phyloP scores from a whole-genome alignment of 2,329 filamentous ascomycete species.

The Alternaria rosae region DNA sequence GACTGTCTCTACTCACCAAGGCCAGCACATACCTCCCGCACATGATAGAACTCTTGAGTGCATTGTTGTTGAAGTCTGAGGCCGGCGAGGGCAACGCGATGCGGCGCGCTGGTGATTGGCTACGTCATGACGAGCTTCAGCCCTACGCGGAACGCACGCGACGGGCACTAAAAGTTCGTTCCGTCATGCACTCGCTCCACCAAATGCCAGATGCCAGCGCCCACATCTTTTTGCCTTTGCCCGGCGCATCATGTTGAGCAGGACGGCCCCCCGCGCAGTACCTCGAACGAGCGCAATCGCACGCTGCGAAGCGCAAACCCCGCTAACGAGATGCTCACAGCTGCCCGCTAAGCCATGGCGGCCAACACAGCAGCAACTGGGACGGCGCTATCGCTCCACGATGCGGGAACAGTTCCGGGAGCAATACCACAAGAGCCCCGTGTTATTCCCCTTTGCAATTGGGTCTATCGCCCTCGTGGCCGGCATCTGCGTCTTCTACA shows the following conservation, averaged over 20 bases:
- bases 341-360: slow-evolving; percentile 35
- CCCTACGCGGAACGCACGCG: slow-evolving; percentile 37
- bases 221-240: slow-evolving; percentile 22
- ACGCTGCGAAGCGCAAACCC: slow-evolving; percentile 35
- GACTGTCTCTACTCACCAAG: slow-evolving; percentile 57
- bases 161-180: slow-evolving; percentile 36
- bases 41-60: slow-evolving; percentile 61
- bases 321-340: slow-evolving; percentile 27
- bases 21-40: slow-evolving; percentile 73
- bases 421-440: slow-evolving; percentile 50
- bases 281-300: slow-evolving; percentile 29
- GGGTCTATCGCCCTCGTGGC: slow-evolving; percentile 49
- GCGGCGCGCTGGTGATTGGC: slow-evolving; percentile 36
- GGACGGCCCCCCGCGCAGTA: slow-evolving; percentile 39
- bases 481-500: slow-evolving; percentile 51
- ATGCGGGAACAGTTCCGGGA: slow-evolving; percentile 37
- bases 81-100: slow-evolving; percentile 14
- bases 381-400: slow-evolving; percentile 38
- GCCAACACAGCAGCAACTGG: slow-evolving; percentile 34
- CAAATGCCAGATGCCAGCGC: slow-evolving; percentile 16
- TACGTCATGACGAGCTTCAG: slow-evolving; percentile 43
- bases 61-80: slow-evolving; percentile 22
- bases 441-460: slow-evolving; percentile 49
- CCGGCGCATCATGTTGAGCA: slow-evolving; percentile 46
- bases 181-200: slow-evolving; percentile 31